These are phyloP conservation scores for Chaetoceros tenuissimus DNA, from an alignment of 108 stramenopile species.

Conservation along the genomic window DNA sequence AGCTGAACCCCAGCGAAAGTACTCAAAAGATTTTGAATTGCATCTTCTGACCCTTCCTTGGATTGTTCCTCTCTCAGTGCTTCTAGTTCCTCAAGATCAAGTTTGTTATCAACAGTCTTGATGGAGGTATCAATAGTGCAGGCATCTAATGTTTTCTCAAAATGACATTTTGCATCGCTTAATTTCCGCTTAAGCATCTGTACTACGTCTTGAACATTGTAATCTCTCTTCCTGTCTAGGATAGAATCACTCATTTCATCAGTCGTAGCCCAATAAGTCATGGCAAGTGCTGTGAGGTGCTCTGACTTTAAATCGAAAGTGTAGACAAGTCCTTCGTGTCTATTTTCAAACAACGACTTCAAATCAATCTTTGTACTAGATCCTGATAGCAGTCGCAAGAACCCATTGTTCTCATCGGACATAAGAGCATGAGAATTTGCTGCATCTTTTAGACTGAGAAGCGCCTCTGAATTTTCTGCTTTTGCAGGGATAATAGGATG, in stretches of 20 bases:
- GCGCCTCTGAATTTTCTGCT: conserved; percentile 33
- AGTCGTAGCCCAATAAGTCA: conserved; percentile 66
- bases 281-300: conserved; percentile 63
- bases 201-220: conserved; percentile 10
- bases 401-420: conserved; percentile 29
- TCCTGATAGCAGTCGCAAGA: conserved; percentile 25
- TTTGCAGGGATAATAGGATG: conserved; percentile 57
- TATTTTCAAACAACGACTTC: conserved; percentile 22
- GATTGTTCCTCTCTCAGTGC: conserved; percentile 8
- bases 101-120: conserved; percentile 49
- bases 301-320: conserved; percentile 29
- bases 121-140: conserved; percentile 46
- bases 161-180: conserved; percentile 14
- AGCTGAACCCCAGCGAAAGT: conserved; percentile 51
- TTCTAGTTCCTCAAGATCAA: conserved; percentile 45
- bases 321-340: conserved; percentile 58
- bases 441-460: conserved; percentile 27
- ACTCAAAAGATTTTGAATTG: conserved; percentile 18
- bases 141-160: conserved; percentile 15
- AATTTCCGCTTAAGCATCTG: conserved; percentile 15
- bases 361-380: conserved; percentile 20
- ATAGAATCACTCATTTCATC: conserved; percentile 32
- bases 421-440: conserved; percentile 26
- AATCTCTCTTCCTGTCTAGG: conserved; percentile 1
- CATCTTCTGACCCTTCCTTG: conserved; percentile 12